Percentiles rank a stretch among this genome's conserved stretches.
Conservation (phyloP, 2,329 filamentous ascomycete species). For the Triangularia setosa region DNA sequence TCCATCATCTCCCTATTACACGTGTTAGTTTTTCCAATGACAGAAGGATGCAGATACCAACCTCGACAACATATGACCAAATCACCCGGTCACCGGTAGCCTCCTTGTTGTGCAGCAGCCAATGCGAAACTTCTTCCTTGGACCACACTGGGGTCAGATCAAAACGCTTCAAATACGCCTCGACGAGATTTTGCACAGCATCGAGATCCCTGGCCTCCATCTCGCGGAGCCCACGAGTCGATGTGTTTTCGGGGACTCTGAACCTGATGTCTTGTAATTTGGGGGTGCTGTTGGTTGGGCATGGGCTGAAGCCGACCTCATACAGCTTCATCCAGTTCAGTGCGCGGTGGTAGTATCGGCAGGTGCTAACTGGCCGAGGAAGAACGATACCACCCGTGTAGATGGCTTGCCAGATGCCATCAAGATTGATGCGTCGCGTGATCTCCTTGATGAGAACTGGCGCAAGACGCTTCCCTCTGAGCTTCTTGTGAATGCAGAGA, state of each 20-base stretch:
- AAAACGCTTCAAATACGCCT: conserved; percentile 73
- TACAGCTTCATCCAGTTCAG: conserved; percentile 96
- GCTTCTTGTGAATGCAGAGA: conserved; percentile 96
- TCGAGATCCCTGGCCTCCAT: conserved; percentile 79
- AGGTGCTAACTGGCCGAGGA: conserved; percentile 87
- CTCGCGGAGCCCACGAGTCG: conserved; percentile 69
- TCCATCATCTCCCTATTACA: conserved; percentile 54
- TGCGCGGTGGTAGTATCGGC: conserved; percentile 90
- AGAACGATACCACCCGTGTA: conserved; percentile 92
- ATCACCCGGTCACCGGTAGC: conserved; percentile 72
- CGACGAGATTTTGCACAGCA: conserved; percentile 68
- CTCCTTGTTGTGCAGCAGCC: conserved; percentile 70
- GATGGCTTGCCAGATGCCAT: conserved; percentile 88
- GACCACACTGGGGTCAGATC: conserved; percentile 81
- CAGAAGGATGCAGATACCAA: conserved; percentile 30
- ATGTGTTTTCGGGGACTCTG: conserved; percentile 69
- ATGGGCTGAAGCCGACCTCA: conserved; percentile 87
- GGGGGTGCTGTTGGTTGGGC: conserved; percentile 79
- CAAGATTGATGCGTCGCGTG: conserved; percentile 82
- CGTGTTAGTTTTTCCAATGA: conserved; percentile 6
- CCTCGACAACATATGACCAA: conserved; percentile 90
- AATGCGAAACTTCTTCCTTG: conserved; percentile 79
- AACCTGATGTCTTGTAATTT: conserved; percentile 83
- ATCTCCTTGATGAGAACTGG: conserved; percentile 98
- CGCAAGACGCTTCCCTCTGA: conserved; percentile 85